phyloP scores from a whole-genome alignment of 1,139 yeast species.

The Diutina rugosa region DNA sequence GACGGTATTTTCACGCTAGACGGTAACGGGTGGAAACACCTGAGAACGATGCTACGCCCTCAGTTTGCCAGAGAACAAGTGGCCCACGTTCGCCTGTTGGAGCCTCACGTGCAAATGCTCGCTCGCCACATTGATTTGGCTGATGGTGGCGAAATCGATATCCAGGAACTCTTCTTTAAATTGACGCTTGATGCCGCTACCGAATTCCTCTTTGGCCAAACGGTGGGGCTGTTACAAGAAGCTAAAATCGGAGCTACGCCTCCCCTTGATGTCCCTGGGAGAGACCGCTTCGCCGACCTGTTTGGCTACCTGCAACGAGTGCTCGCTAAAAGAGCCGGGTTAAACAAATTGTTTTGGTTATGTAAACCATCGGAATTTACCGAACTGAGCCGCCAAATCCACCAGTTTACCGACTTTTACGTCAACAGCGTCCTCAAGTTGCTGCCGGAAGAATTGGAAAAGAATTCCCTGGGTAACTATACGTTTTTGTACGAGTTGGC shows the following conservation, averaged over 20 bases:
- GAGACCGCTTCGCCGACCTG: conserved; percentile 5
- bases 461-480: conserved; percentile 27
- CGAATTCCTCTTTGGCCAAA: conserved; percentile 8
- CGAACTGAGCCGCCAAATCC: conserved; percentile 16
- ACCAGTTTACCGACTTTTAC: conserved; percentile 20
- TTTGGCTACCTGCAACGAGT: conserved; percentile 6
- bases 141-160: conserved; percentile 11
- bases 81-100: conserved; percentile 33
- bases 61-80: conserved; percentile 46
- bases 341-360: conserved; percentile 6
- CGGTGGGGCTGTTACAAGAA: conserved; percentile 6
- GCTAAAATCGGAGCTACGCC: neutral
- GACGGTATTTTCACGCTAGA: conserved; percentile 47
- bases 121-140: conserved; percentile 17
- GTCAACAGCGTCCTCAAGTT: conserved; percentile 12
- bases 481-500: conserved; percentile 38
- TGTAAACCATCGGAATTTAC: conserved; percentile 5
- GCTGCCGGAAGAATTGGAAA: conserved; percentile 20
- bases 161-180: conserved; percentile 16
- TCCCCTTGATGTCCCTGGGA: neutral
- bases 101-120: conserved; percentile 30
- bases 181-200: conserved; percentile 9
- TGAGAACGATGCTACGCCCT: conserved; percentile 45
- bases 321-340: conserved; percentile 4
- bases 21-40: conserved; percentile 45